A percentile compares a stretch with the other conserved stretches of the same genome.
phyloP scores from a whole-genome alignment of 2,329 filamentous ascomycete genomes.

The Cytospora piceicola region DNA sequence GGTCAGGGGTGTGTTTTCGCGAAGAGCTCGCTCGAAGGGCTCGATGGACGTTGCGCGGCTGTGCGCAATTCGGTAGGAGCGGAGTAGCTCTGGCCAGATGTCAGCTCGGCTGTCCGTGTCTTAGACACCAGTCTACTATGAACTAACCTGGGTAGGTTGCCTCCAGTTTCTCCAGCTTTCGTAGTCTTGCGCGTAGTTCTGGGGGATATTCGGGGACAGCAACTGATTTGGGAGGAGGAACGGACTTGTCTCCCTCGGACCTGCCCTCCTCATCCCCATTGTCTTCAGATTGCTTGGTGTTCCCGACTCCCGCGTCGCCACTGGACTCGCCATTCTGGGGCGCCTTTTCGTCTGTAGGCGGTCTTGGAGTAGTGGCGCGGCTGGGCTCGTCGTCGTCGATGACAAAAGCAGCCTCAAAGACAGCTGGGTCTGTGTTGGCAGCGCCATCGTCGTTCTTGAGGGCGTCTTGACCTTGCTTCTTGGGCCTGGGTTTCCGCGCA shows the following conservation, averaged over 20 bases:
- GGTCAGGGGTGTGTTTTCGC: constrained; percentile 88
- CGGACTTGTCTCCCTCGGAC: constrained; percentile 23
- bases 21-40: constrained; percentile 86
- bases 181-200: constrained; percentile 75
- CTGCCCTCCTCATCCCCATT: constrained; percentile 26
- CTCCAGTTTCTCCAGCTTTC: constrained; percentile 89
- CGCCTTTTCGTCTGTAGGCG: constrained; percentile 25
- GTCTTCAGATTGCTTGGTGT: constrained; percentile 32
- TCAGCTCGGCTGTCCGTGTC: constrained; percentile 24
- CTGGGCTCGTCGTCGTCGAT: constrained; percentile 76
- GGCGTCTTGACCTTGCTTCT: constrained; percentile 46
- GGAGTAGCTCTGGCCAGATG: constrained; percentile 69
- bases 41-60: constrained; percentile 85
- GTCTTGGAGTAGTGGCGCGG: constrained; percentile 35
- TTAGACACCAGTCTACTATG: constrained; percentile 1
- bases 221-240: constrained; percentile 27
- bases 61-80: constrained; percentile 91
- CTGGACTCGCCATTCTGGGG: constrained; percentile 20
- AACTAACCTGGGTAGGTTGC: constrained; percentile 77
- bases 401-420: constrained; percentile 85
- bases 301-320: constrained; percentile 31
- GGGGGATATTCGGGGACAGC: constrained; percentile 63
- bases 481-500: constrained; percentile 43
- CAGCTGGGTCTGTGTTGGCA: constrained; percentile 75
- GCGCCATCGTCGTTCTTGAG: constrained; percentile 43